Base-by-base conservation (phyloP, 176 grass and related monocot genomes). In the Eragrostis curvula region DNA sequence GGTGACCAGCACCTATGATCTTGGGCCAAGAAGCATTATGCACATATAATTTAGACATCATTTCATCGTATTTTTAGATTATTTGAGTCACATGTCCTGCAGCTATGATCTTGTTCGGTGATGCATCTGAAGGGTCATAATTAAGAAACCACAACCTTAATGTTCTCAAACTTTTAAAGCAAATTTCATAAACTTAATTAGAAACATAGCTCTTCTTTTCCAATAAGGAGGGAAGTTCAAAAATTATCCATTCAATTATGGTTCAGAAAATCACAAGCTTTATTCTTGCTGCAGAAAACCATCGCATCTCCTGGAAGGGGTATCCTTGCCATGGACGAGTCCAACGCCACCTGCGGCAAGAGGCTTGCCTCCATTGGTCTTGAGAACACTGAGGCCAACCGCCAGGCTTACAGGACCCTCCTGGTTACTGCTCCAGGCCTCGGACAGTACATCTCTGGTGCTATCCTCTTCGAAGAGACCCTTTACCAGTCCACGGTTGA, bases 391-490 rank as follows among this genome's bases (percentile, higher is more conserved):
- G 97, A 99, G 78, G 93, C 89, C 63, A 99, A 99, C 87, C 90
- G 97, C 28, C 97, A 96, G 82, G 97, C 97, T 60, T 99, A 96
- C 85, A 58, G 97, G 63, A 96, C 97, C 41, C 97, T 99, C 57
- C 89, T 99, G 36, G 83, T 99, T 56, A 66, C 74, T 12, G 74
- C 82, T 18, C 91, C 93, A 52, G 93, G 93, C 60, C 70, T 99
- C 62, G 97, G 97, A 64, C 68, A 99, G 68, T 94, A 96, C 91
- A 85, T 99, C 89, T 99, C 97, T 16, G 97, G 97, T 50, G 85
- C 91, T 46, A 99, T 99, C 89, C 93, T 99, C 49, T 99, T 99
- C 28, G 97, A 99, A 83, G 97, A 99, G 82, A 99, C 97, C 24
- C 93, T 99, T 36, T 99, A 99, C 81, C 97, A 99, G 70, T 99